Conservation (phyloP, 768 basidiomycete genomes). For the Hygrocybe coccinea region DNA sequence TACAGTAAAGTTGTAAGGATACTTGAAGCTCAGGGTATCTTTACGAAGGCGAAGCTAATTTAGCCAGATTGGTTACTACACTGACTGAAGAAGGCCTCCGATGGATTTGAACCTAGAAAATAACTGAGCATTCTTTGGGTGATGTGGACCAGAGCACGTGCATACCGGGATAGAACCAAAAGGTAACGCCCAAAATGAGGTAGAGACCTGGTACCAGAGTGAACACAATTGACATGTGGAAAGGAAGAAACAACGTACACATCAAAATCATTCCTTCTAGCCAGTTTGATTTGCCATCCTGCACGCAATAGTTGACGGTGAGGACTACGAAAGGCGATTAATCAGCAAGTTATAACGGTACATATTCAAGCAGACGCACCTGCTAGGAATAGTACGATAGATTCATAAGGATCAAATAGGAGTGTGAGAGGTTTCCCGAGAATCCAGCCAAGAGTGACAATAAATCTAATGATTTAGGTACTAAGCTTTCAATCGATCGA, state of each 20-base stretch:
- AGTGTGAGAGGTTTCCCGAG: constrained; percentile 74
- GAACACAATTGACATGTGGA: not conserved
- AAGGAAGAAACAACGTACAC: constrained; percentile 27
- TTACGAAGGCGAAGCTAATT: too few relatives aligned
- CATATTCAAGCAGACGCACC: constrained; percentile 25
- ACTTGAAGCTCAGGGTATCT: too few relatives aligned
- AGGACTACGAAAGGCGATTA: constrained; percentile 43
- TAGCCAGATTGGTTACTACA: too few relatives aligned
- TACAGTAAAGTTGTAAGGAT: too few relatives aligned
- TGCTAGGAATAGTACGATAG: constrained; percentile 51
- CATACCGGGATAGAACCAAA: constrained; percentile 41
- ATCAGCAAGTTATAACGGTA: not conserved
- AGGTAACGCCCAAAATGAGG: constrained; percentile 12
- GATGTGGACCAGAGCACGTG: not conserved
- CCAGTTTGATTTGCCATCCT: constrained; percentile 88
- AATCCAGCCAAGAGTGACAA: constrained; percentile 76
- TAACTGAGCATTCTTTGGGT: not conserved
- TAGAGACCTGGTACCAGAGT: not conserved
- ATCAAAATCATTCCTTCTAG: constrained; percentile 75
- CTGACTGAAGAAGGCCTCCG: too few relatives aligned
- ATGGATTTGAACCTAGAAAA: too few relatives aligned
- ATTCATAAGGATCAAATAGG: constrained; percentile 85
- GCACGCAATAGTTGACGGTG: constrained; percentile 80
- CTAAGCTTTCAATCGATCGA: not conserved
- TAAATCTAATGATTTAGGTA: constrained; percentile 41